phyloP scores from a whole-genome alignment of 2,329 filamentous ascomycete species.

The Pseudofabraea citricarpa region DNA sequence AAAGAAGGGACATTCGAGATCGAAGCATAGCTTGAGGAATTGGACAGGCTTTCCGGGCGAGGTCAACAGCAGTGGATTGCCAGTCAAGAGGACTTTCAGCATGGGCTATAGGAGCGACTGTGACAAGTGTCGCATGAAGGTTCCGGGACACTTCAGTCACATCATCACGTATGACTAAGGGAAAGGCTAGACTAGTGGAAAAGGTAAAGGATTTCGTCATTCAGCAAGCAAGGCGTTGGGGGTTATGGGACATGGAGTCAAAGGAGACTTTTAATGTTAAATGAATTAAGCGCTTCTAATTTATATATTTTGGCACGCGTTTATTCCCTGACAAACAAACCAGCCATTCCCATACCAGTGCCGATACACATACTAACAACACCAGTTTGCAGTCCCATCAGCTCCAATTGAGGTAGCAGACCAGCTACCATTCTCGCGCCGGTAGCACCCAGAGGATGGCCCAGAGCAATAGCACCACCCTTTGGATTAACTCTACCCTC shows the following conservation, averaged over 20 bases:
- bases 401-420: conserved; percentile 61
- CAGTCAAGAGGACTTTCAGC: conserved; percentile 67
- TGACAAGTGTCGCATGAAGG: conserved; percentile 69
- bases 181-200: no score
- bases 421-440: conserved; percentile 71
- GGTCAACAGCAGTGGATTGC: conserved; percentile 19
- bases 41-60: conserved; percentile 23
- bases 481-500: conserved; percentile 79
- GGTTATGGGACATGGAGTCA: no score
- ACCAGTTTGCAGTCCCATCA: conserved; percentile 67
- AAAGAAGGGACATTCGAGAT: conserved; percentile 27
- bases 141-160: conserved; percentile 77
- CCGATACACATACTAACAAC: conserved; percentile 90
- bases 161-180: conserved; percentile 47
- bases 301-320: no score
- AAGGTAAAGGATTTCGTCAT: not conserved
- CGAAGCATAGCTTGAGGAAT: conserved; percentile 27
- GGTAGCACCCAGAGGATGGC: conserved; percentile 86
- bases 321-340: conserved; percentile 61
- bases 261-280: no score
- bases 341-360: conserved; percentile 75
- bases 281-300: no score
- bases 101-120: conserved; percentile 77
- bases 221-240: not conserved
- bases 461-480: conserved; percentile 89